phyloP scores from a whole-genome alignment of 2,329 filamentous ascomycete genomes.

The Pyrenochaeta sp. region DNA sequence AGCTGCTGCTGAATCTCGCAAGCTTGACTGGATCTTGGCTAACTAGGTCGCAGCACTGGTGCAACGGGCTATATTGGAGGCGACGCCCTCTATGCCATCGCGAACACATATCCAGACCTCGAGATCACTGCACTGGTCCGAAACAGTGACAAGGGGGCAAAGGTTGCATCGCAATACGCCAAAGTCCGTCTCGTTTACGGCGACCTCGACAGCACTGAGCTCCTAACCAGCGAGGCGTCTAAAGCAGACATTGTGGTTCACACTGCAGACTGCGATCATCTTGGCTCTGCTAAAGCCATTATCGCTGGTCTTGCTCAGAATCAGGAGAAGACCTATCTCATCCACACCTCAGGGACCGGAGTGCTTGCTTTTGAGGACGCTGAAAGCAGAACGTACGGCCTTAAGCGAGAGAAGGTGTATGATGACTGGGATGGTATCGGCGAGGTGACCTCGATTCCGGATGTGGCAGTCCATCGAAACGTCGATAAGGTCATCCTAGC shows the following conservation, averaged over 20 bases:
- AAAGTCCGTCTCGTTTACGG: conserved; percentile 62
- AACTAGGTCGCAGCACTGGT: conserved; percentile 31
- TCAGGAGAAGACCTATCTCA: conserved; percentile 56
- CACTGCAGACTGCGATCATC: conserved; percentile 46
- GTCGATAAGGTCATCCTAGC: conserved; percentile 74
- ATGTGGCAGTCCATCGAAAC: conserved; percentile 68
- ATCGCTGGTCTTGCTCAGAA: conserved; percentile 51
- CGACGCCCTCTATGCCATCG: conserved; percentile 45
- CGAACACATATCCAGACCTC: conserved; percentile 58
- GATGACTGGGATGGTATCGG: conserved; percentile 67
- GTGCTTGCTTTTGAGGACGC: conserved; percentile 63
- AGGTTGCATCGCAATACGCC: conserved; percentile 57
- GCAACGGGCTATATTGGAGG: conserved; percentile 46
- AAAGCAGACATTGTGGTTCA: conserved; percentile 43
- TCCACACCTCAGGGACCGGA: conserved; percentile 66
- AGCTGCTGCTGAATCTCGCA: not conserved
- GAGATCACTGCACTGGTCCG: conserved; percentile 60
- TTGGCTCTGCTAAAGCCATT: conserved; percentile 33
- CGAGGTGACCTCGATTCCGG: conserved; percentile 64
- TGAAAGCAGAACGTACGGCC: conserved; percentile 55
- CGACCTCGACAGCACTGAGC: conserved; percentile 41
- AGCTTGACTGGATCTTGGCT: not conserved
- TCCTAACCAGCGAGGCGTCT: conserved; percentile 38
- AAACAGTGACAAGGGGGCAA: conserved; percentile 58
- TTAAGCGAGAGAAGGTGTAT: conserved; percentile 60